Evolutionary conservation across 2,329 filamentous ascomycete genomes (phyloP).

Genomic region (Colletotrichum liriopes): DNA sequence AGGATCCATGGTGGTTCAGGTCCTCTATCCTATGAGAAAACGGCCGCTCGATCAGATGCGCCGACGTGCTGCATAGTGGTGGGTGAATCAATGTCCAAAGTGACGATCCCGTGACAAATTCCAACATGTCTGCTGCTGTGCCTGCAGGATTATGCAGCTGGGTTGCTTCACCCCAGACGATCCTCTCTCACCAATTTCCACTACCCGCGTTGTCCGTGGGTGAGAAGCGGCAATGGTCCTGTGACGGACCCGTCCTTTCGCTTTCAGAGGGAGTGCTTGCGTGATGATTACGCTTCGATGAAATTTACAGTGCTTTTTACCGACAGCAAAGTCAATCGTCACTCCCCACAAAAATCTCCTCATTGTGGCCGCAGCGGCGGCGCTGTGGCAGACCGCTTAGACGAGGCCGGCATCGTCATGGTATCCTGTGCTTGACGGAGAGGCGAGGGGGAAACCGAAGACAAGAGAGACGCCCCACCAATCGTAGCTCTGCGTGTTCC

Average conservation of each 20-base stretch:
- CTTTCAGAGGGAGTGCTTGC: conserved; percentile 10
- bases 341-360: conserved; percentile 29
- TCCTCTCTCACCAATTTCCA: conserved; percentile 13
- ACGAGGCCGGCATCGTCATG: conserved; percentile 15
- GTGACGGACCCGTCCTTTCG: conserved; percentile 8
- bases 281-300: conserved; percentile 23
- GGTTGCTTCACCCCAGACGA: conserved; percentile 20
- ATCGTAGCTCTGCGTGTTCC: neutral
- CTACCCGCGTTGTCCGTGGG: conserved; percentile 26
- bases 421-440: conserved; percentile 2
- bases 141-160: conserved; percentile 24
- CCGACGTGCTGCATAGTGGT: neutral
- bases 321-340: neutral
- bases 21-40: neutral
- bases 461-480: conserved; percentile 2
- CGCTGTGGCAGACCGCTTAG: neutral
- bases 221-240: neutral
- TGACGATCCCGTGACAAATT: conserved; percentile 33
- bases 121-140: conserved; percentile 17
- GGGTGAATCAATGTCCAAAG: neutral
- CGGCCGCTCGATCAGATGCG: neutral
- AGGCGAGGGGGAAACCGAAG: neutral
- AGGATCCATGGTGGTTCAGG: conserved; percentile 5
- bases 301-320: conserved; percentile 11
- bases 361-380: conserved; percentile 15